A percentile compares a stretch with the other conserved stretches of the same genome.
Evolutionary conservation across 23 red algal genomes (phyloP).

Genomic region (Cyanidium caldarium): DNA sequence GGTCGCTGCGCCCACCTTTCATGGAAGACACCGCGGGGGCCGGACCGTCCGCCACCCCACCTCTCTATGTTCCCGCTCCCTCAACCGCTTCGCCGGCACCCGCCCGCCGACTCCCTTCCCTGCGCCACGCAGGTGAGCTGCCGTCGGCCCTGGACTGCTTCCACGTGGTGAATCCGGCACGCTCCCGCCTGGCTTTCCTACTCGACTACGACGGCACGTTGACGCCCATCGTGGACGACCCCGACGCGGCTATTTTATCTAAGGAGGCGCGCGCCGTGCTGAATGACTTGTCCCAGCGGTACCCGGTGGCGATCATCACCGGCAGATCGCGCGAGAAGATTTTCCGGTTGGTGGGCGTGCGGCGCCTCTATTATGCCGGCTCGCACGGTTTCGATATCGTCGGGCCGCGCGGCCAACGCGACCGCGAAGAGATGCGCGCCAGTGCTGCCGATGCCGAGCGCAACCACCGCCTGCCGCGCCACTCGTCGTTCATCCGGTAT

Average conservation of each 20-base stretch:
- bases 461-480: not conserved
- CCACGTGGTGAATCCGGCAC: no score
- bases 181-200: not conserved
- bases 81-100: no score
- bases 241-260: slow-evolving; percentile 31
- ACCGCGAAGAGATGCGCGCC: not conserved
- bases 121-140: no score
- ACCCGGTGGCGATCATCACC: slow-evolving; percentile 59
- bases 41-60: no score
- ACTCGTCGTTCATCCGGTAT: not conserved
- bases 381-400: slow-evolving; percentile 83
- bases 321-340: slow-evolving; percentile 56
- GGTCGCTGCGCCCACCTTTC: no score
- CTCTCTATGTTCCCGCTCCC: no score
- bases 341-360: slow-evolving; percentile 27
- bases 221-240: slow-evolving; percentile 73
- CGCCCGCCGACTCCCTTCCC: no score
- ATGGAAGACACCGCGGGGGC: no score
- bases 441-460: not conserved
- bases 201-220: slow-evolving; percentile 53
- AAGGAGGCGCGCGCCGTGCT: slow-evolving; percentile 24
- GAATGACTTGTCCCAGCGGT: slow-evolving; percentile 13
- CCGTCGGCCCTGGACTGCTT: no score
- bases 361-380: slow-evolving; percentile 56
- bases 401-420: not conserved